Evolutionary conservation across 2,329 filamentous ascomycete species (phyloP).

Genomic region (Pseudopyricularia javanii): DNA sequence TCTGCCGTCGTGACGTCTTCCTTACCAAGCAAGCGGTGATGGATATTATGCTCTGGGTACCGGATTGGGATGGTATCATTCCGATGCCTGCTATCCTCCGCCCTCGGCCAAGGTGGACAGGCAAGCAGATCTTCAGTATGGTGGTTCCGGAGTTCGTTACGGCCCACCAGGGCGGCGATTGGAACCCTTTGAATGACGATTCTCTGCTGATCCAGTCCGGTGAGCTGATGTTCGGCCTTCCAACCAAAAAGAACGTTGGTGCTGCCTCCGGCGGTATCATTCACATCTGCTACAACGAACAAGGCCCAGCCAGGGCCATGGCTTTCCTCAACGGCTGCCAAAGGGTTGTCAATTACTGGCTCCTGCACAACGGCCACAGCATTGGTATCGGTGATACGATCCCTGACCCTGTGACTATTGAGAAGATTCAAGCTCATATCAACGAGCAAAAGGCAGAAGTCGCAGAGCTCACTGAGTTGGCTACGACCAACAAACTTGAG

Average conservation of each 20-base stretch:
- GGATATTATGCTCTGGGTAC: conserved; percentile 96
- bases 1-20: conserved; percentile 87
- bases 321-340: conserved; percentile 94
- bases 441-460: conserved; percentile 73
- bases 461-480: conserved; percentile 58
- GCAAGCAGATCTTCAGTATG: conserved; percentile 95
- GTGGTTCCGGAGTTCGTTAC: conserved; percentile 81
- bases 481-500: conserved; percentile 79
- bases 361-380: conserved; percentile 90
- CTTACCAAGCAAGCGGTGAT: conserved; percentile 83
- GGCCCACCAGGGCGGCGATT: conserved; percentile 53
- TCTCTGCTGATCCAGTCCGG: conserved; percentile 76
- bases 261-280: conserved; percentile 83
- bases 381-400: conserved; percentile 98
- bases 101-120: conserved; percentile 87
- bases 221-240: conserved; percentile 77
- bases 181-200: conserved; percentile 57
- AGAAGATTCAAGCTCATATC: conserved; percentile 73
- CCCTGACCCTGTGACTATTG: conserved; percentile 74
- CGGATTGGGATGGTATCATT: conserved; percentile 92
- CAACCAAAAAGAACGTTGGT: conserved; percentile 91
- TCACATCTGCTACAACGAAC: conserved; percentile 92
- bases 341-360: conserved; percentile 92
- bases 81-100: conserved; percentile 90
- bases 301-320: conserved; percentile 75